Percentiles rank a stretch among this genome's conserved stretches.
Evolutionary conservation across 345 rosid genomes (phyloP).

Genomic region (Limnanthes douglasii): DNA sequence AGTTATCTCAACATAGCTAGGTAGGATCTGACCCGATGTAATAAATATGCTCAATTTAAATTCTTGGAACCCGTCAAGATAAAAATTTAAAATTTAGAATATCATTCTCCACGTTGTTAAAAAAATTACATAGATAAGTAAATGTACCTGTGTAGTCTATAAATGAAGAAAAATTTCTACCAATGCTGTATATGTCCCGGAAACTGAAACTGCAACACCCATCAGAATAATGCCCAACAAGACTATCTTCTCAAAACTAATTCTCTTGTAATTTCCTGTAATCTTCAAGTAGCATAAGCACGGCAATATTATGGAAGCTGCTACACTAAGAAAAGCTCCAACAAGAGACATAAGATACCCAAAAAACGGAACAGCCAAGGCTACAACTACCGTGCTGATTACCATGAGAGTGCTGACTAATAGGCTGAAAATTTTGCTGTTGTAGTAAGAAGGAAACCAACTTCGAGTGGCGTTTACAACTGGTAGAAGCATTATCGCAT

Average conservation of each 20-base stretch:
- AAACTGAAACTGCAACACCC: conserved; percentile 16
- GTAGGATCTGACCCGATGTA: no score
- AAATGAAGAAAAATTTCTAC: conserved; percentile 8
- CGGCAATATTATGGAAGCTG: conserved; percentile 31
- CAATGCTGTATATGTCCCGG: conserved; percentile 36
- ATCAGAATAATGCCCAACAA: conserved; percentile 13
- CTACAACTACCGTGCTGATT: conserved; percentile 29
- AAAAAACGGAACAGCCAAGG: conserved; percentile 33
- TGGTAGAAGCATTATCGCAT: conserved; percentile 45
- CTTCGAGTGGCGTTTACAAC: conserved; percentile 22
- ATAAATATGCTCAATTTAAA: no score
- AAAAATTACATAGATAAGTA: no score
- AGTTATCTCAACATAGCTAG: no score
- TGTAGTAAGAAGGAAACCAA: conserved; percentile 14
- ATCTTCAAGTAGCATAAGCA: conserved; percentile 45
- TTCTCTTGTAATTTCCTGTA: conserved; percentile 18
- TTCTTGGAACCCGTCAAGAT: no score
- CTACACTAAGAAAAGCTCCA: conserved; percentile 42
- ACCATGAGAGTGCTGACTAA: conserved; percentile 26
- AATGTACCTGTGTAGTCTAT: no score
- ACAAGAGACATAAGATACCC: conserved; percentile 41
- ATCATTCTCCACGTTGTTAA: no score
- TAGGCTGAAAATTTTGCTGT: conserved; percentile 11
- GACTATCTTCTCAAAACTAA: conserved; percentile 16
- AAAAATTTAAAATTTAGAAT: no score